A percentile compares a stretch with the other conserved stretches of the same genome.
Conservation (phyloP, 306 rosid genomes). For the Quercus engelmannii region DNA sequence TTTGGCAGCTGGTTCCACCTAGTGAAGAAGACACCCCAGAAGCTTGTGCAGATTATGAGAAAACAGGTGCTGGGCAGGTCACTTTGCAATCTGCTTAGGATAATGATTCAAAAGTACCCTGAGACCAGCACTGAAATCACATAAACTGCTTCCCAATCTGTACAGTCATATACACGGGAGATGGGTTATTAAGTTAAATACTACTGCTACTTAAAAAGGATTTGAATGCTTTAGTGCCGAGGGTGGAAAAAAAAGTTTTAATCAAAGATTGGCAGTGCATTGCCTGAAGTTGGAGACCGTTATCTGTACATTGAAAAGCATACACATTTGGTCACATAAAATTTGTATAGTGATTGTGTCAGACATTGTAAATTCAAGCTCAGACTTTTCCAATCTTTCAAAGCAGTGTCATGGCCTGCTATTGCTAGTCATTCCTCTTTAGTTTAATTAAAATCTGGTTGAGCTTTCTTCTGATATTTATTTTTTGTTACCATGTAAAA, state of each 20-base stretch:
- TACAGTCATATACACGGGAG: slow-evolving; percentile 27
- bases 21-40: slow-evolving; percentile 99
- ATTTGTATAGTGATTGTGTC: slow-evolving; percentile 41
- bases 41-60: slow-evolving; percentile 66
- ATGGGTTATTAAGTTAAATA: slow-evolving; percentile 13
- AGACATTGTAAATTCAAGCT: slow-evolving; percentile 40
- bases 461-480: neutral
- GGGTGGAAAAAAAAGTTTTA: neutral
- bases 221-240: neutral
- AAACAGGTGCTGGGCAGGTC: slow-evolving; percentile 57
- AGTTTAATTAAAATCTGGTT: neutral
- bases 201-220: slow-evolving; percentile 14
- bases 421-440: neutral
- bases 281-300: slow-evolving; percentile 15
- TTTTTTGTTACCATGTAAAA: neutral
- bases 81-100: slow-evolving; percentile 76
- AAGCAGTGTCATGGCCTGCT: neutral
- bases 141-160: slow-evolving; percentile 18
- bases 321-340: neutral
- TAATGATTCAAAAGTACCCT: slow-evolving; percentile 1
- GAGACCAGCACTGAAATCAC: neutral
- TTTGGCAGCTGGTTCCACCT: slow-evolving; percentile 99
- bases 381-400: neutral
- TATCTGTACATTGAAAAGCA: slow-evolving; percentile 15
- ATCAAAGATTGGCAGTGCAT: slow-evolving; percentile 11